Conservation (phyloP, 1,284 basidiomycete genomes). For the Sanghuangporus weigelae region DNA sequence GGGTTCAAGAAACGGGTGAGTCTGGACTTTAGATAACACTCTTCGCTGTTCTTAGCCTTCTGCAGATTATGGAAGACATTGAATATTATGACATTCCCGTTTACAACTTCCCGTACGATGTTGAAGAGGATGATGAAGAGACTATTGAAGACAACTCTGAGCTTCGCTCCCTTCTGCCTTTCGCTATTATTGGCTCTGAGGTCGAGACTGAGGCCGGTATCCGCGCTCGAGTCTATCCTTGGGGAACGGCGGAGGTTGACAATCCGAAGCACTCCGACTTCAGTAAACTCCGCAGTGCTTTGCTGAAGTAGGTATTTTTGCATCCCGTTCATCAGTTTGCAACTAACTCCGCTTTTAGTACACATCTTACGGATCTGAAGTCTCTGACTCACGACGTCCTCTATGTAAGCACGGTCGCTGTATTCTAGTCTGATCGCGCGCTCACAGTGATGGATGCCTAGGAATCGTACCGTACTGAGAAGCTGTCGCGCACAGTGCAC, state of each 20-base stretch:
- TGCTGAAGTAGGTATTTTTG: slow-evolving; percentile 64
- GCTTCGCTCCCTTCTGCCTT: slow-evolving; percentile 87
- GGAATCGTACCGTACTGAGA: slow-evolving; percentile 98
- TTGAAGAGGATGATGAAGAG: slow-evolving; percentile 98
- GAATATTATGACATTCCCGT: slow-evolving; percentile 98
- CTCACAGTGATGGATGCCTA: slow-evolving; percentile 26
- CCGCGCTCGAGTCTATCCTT: slow-evolving; percentile 92
- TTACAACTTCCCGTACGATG: slow-evolving; percentile 99
- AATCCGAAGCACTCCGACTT: slow-evolving; percentile 99
- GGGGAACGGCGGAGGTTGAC: slow-evolving; percentile 98
- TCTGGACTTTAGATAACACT: slow-evolving; percentile 20
- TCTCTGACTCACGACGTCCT: slow-evolving; percentile 93
- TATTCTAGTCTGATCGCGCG: not conserved
- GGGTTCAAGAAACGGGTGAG: slow-evolving; percentile 95
- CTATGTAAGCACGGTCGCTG: slow-evolving; percentile 34
- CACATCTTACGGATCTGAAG: slow-evolving; percentile 93
- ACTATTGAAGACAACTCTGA: slow-evolving; percentile 98
- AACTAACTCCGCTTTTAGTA: slow-evolving; percentile 42
- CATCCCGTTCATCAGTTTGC: not conserved
- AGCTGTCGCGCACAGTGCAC: slow-evolving; percentile 89
- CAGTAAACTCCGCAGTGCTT: slow-evolving; percentile 82
- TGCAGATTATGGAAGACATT: slow-evolving; percentile 97
- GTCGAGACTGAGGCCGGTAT: slow-evolving; percentile 92
- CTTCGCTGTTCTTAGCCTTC: slow-evolving; percentile 5
- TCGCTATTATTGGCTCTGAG: slow-evolving; percentile 96